Evolutionary conservation across 768 basidiomycete species (phyloP).

Genomic region (Psilocybe cyanescens): DNA sequence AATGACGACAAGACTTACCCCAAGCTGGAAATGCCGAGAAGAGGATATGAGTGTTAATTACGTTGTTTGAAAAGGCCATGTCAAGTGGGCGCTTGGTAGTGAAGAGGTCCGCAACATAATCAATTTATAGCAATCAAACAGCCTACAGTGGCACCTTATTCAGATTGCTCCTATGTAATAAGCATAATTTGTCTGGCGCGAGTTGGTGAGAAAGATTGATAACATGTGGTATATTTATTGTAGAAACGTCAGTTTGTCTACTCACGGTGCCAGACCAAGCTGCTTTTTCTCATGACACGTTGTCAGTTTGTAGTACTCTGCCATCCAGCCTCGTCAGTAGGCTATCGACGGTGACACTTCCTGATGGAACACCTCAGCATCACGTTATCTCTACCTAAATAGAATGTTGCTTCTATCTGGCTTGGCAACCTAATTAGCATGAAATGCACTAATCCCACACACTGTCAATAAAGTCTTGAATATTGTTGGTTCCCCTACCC

Average conservation of each 20-base stretch:
- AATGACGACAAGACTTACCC: not conserved
- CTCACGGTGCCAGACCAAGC: not conserved
- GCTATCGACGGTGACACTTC: too few relatives aligned
- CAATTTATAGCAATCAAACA: too few relatives aligned
- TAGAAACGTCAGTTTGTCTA: not conserved
- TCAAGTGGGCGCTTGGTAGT: not conserved
- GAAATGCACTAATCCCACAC: too few relatives aligned
- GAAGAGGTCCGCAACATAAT: too few relatives aligned
- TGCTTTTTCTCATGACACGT: not conserved
- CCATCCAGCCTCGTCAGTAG: too few relatives aligned
- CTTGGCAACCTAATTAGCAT: too few relatives aligned
- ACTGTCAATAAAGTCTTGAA: too few relatives aligned
- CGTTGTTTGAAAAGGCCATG: too few relatives aligned
- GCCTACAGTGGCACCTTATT: not conserved
- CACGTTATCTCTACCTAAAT: too few relatives aligned
- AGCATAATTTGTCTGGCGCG: not conserved
- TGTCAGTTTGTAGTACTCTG: not conserved
- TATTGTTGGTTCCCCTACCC: too few relatives aligned
- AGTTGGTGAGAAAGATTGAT: not conserved
- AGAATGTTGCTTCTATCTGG: too few relatives aligned
- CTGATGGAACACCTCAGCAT: too few relatives aligned
- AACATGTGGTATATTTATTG: not conserved
- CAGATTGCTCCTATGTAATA: not conserved
- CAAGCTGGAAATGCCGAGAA: conserved; percentile 9
- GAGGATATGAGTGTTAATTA: not conserved